Conservation (phyloP, 1,284 basidiomycete genomes). For the Tausonia pullulans region DNA sequence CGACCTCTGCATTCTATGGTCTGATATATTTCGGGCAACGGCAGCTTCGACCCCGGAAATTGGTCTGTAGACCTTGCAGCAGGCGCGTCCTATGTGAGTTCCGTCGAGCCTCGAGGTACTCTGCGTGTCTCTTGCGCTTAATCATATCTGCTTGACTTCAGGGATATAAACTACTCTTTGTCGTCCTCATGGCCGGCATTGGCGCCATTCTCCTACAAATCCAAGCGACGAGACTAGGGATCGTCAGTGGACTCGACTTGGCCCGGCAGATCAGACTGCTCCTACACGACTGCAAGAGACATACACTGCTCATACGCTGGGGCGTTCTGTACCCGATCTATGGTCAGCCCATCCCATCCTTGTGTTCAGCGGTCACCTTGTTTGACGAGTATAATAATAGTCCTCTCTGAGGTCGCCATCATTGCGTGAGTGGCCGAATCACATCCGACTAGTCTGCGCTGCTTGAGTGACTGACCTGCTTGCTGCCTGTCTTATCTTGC, state of each 20-base stretch:
- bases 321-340: constrained; percentile 60
- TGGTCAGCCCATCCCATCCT: constrained; percentile 23
- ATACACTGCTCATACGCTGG: constrained; percentile 52
- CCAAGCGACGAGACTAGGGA: constrained; percentile 41
- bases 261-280: constrained; percentile 54
- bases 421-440: constrained; percentile 34
- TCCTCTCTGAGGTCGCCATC: constrained; percentile 64
- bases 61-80: constrained; percentile 66
- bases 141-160: neutral
- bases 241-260: constrained; percentile 36
- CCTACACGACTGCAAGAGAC: constrained; percentile 52
- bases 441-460: too few species aligned
- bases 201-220: constrained; percentile 51
- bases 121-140: neutral
- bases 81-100: constrained; percentile 47
- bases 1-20: too few species aligned
- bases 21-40: neutral
- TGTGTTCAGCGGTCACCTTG: constrained; percentile 20
- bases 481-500: constrained; percentile 4
- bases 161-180: constrained; percentile 75
- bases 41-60: constrained; percentile 15
- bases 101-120: neutral
- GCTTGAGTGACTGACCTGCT: constrained; percentile 6
- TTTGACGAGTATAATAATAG: neutral
- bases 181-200: constrained; percentile 72